Base-by-base conservation (phyloP, 2,329 filamentous ascomycete species). In the Sporothrix pseudoabietina region DNA sequence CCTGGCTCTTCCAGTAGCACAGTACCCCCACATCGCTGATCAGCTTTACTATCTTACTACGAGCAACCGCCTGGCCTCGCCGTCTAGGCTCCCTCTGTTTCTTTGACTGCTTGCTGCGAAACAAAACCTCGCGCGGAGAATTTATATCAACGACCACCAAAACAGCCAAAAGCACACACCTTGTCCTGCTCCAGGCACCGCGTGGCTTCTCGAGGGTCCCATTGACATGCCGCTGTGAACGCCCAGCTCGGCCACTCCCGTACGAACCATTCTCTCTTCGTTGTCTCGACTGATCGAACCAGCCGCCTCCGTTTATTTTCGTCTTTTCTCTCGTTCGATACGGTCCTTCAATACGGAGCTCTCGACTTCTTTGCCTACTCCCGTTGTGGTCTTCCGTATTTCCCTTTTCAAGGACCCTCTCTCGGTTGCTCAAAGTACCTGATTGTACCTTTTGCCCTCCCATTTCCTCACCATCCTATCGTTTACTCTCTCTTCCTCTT, bases 171-270 rank as follows among this genome's bases (percentile, higher is more conserved):
- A 35, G 8, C 35, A 35, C 4, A 35, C 30, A 4, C 47, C 8
- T 35, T 68, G 3, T 32, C 12, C 44, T 47, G 65, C 19, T 52
- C 65, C 26, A 52, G 26, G 2, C 47, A n/a, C 44, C 26, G 41
- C 61, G 39, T 66, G 61, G 61, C 39, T 66, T 32, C n/a, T 63
- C 32, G 19, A 63, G 32, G 32, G 14, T 47, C 26, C 22, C n/a
- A 2, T 66, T 32, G n/a, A 32, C 41, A 68, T 19, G 49, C 4
- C 16, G 14, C 66, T 39, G 30, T 69, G 44, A 57, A 57, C 49
- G 47, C 26, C 41, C 44, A 41, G 12, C 39, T 72, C 71, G 61
- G 63, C 63, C 71, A n/a, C 63, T 72, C 71, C 71, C 71, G 49
- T 59, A 32, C 39, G 44, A 49, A 52, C 35, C 16, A 32, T n/a